These are phyloP conservation scores for Colletotrichum shisoi DNA, from an alignment of 2,329 filamentous ascomycete genomes.

Conservation along the genomic window DNA sequence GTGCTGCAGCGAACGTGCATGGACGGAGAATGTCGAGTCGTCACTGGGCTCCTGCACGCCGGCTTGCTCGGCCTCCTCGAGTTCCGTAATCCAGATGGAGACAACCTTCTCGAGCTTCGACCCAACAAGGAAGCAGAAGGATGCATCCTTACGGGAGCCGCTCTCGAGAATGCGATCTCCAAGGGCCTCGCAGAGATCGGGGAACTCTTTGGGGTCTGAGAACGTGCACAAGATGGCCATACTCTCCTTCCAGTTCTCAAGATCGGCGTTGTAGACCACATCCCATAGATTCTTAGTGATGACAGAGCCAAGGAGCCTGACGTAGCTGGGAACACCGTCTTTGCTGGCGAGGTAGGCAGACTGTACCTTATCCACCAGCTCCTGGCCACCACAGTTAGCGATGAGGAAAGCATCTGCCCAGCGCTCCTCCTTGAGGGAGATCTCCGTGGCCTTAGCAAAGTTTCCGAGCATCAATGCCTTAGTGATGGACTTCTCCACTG, in stretches of 20 bases:
- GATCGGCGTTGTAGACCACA: constrained; percentile 92
- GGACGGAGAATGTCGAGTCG: constrained; percentile 88
- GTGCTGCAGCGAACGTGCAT: constrained; percentile 85
- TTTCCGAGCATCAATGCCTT: constrained; percentile 87
- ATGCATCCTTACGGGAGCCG: constrained; percentile 84
- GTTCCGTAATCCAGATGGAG: constrained; percentile 88
- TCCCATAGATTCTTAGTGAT: constrained; percentile 98
- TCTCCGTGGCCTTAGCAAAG: constrained; percentile 87
- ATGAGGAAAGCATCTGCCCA: constrained; percentile 98
- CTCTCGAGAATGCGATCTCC: constrained; percentile 87
- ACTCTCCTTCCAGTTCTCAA: constrained; percentile 94
- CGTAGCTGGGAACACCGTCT: constrained; percentile 84
- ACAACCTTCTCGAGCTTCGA: constrained; percentile 98
- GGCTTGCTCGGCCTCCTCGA: constrained; percentile 82
- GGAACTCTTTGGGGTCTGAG: constrained; percentile 87
- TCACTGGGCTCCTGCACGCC: constrained; percentile 72
- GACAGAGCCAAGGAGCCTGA: constrained; percentile 88
- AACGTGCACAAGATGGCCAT: constrained; percentile 97
- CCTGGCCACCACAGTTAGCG: constrained; percentile 93
- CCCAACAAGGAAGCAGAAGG: constrained; percentile 94
- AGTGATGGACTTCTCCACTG: constrained; percentile 86
- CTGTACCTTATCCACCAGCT: constrained; percentile 93
- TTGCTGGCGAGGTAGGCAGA: constrained; percentile 87
- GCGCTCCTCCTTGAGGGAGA: constrained; percentile 86
- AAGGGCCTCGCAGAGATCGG: constrained; percentile 92